Conservation (phyloP, 345 rosid species). For the Eutrema japonicum region DNA sequence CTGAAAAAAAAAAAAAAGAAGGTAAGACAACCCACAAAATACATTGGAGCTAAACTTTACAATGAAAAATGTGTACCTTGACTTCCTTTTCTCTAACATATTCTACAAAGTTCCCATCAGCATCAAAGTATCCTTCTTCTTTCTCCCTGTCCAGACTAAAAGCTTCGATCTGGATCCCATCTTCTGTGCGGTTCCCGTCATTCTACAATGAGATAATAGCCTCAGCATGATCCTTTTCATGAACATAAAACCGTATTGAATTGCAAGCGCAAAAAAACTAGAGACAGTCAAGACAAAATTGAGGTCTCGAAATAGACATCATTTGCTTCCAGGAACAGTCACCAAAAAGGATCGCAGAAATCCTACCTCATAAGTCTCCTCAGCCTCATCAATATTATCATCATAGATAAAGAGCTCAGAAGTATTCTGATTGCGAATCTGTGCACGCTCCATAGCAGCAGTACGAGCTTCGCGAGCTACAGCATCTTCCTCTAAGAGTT, state of each 20-base stretch:
- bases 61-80: slow-evolving; percentile 52
- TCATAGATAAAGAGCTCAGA: slow-evolving; percentile 60
- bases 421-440: slow-evolving; percentile 61
- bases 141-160: slow-evolving; percentile 90
- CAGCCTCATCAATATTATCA: slow-evolving; percentile 54
- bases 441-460: slow-evolving; percentile 88
- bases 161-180: slow-evolving; percentile 93
- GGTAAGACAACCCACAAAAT: slow-evolving; percentile 31
- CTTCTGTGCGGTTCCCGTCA: slow-evolving; percentile 71
- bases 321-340: not conserved
- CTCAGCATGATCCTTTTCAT: slow-evolving; percentile 38
- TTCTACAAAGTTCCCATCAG: slow-evolving; percentile 84
- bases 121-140: slow-evolving; percentile 98
- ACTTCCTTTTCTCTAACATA: slow-evolving; percentile 74
- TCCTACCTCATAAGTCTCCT: slow-evolving; percentile 70
- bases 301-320: not conserved
- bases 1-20: slow-evolving; percentile 52
- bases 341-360: slow-evolving; percentile 10
- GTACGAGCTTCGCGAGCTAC: slow-evolving; percentile 53
- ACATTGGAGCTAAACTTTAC: not conserved
- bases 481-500: slow-evolving; percentile 44
- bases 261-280: not conserved
- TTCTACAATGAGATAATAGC: slow-evolving; percentile 59
- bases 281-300: not conserved
- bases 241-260: slow-evolving; percentile 31